Base-by-base conservation (phyloP, 352 stramenopile species). In the Phytophthora podocarpi region DNA sequence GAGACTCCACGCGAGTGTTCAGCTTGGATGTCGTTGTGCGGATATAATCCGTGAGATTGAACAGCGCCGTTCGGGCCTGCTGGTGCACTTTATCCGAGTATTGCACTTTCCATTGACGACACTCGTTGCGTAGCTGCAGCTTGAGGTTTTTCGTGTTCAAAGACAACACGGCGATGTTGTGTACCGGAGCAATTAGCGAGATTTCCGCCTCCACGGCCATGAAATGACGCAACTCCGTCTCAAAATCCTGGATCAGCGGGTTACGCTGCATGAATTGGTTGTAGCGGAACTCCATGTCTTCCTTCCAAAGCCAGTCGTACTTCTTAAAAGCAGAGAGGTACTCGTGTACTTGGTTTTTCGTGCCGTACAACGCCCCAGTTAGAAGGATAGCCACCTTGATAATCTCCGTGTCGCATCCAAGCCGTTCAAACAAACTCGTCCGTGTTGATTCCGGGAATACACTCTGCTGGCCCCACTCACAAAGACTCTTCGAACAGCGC, bases 301-400 rank as follows among this genome's bases (percentile, higher is more conserved):
- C 85, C 57, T 93, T 94, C 88, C 88, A 96, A 2, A 96, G 78
- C 88, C 88, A 96, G 54, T 96, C 87, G 59, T 96, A 96, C 54
- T 93, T 89, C 49, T 89, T 90, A 45, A 96, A 96, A n/a, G 74
- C 73, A 6, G 73, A 70, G 11, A 95, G 67, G 57, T 93, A 95
- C 13, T 93, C 83, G 32, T 91, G 79, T 0, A 95, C 86, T 30
- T 94, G 82, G 36, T 95, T 93, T 55, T 91, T 91, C 10, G 87
- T 95, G 23, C 87, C 87, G 30, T 94, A 80, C 6, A 96, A 51
- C 11, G 85, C 84, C 13, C 88, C 88, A 3, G 88, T 96, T 7
- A 96, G 76, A 23, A 96, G 56, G 39, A 96, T 89, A 10, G 85
- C 82, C 20, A 96, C 80, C 46, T 95, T 95, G 55, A 96, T 92